phyloP scores from a whole-genome alignment of 805 yeast species.

The Teunomyces lycoperdinae region DNA sequence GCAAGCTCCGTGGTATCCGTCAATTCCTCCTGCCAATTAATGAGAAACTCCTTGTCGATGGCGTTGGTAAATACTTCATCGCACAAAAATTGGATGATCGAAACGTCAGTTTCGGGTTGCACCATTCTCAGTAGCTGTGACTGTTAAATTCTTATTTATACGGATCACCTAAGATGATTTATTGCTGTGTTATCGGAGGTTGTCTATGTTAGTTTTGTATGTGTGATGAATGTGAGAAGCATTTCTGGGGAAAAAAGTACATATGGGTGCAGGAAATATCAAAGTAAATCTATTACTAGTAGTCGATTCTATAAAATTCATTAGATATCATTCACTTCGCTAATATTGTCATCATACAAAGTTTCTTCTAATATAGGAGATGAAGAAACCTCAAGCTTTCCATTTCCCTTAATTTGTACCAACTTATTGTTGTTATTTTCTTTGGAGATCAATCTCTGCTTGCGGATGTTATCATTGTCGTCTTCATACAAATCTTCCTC shows the following conservation, averaged over 20 bases:
- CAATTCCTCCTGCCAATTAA: conserved; percentile 38
- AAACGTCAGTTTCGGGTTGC: not conserved
- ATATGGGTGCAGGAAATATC: not conserved
- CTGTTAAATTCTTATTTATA: not conserved
- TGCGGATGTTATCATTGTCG: conserved; percentile 18
- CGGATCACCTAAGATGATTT: not conserved
- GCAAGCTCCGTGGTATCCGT: conserved; percentile 15
- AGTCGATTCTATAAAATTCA: not conserved
- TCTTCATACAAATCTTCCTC: conserved; percentile 11
- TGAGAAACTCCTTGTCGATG: conserved; percentile 27
- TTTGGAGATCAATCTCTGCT: conserved; percentile 24
- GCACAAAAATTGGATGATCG: conserved; percentile 21
- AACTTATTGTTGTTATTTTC: conserved; percentile 20
- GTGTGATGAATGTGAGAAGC: not conserved
- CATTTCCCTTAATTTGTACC: conserved; percentile 22
- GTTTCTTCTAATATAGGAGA: conserved; percentile 12
- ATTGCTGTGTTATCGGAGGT: not conserved
- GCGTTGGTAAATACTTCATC: conserved; percentile 19
- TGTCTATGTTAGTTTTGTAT: not conserved
- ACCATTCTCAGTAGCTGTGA: not conserved
- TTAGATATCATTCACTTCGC: conserved; percentile 8
- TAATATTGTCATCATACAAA: not conserved
- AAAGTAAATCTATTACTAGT: not conserved
- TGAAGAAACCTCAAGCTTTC: conserved; percentile 20
- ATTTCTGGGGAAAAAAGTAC: conserved; percentile 1